Percentiles rank a stretch among this genome's conserved stretches.
Conservation (phyloP, 1,139 yeast species). For the Hyphopichia wangnamkhiaoensis region DNA sequence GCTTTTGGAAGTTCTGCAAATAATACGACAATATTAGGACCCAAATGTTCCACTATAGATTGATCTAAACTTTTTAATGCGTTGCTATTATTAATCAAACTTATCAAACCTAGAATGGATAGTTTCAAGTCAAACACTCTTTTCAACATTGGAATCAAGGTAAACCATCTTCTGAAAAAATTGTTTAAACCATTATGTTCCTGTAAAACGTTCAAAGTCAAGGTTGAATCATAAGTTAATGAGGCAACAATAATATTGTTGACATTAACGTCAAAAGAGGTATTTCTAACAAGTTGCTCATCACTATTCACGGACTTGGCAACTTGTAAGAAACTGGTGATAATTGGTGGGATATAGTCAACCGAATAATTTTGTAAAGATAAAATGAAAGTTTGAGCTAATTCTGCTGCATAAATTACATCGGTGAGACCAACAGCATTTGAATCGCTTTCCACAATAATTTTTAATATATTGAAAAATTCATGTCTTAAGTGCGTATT, state of each 20-base stretch:
- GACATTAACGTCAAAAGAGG: slow-evolving; percentile 54
- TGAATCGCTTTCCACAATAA: slow-evolving; percentile 40
- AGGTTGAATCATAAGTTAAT: slow-evolving; percentile 60
- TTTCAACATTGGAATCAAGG: slow-evolving; percentile 53
- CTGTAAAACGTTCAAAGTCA: slow-evolving; percentile 56
- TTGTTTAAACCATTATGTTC: slow-evolving; percentile 43
- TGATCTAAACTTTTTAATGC: slow-evolving; percentile 20
- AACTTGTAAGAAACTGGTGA: slow-evolving; percentile 21
- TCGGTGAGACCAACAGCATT: slow-evolving; percentile 48
- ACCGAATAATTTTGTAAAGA: slow-evolving; percentile 43
- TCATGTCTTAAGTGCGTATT: slow-evolving; percentile 23
- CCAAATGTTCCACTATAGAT: slow-evolving; percentile 27
- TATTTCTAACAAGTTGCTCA: slow-evolving; percentile 26
- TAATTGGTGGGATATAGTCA: slow-evolving; percentile 40
- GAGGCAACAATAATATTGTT: slow-evolving; percentile 69
- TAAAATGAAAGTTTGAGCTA: slow-evolving; percentile 57
- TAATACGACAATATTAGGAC: slow-evolving; percentile 48
- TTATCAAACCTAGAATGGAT: slow-evolving; percentile 65
- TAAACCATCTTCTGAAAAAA: slow-evolving; percentile 73
- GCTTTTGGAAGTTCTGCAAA: slow-evolving; percentile 71
- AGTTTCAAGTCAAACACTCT: slow-evolving; percentile 84
- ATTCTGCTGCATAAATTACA: slow-evolving; percentile 49
- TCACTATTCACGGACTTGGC: slow-evolving; percentile 10
- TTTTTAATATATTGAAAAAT: slow-evolving; percentile 36
- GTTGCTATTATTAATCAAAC: slow-evolving; percentile 39